These are phyloP conservation scores for Magnaporthiopsis incrustans DNA, from an alignment of 2,329 filamentous ascomycete genomes.

Conservation along the genomic window DNA sequence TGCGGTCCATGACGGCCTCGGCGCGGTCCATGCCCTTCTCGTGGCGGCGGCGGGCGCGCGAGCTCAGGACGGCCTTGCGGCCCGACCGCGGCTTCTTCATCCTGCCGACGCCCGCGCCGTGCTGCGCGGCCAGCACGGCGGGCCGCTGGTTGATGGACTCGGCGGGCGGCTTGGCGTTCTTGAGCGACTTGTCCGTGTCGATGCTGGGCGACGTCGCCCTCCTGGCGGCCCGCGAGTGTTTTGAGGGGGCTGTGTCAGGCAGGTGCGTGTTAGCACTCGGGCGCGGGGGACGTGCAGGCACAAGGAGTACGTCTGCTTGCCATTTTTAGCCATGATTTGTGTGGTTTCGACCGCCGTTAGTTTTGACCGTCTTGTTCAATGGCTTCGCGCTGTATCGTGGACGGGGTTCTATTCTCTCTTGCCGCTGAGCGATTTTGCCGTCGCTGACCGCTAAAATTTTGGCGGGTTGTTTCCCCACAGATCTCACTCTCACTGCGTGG, in stretches of 20 bases:
- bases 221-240: conserved; percentile 67
- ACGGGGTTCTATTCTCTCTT: background rate
- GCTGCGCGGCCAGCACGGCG: conserved; percentile 62
- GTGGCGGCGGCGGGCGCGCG: conserved; percentile 46
- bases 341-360: background rate
- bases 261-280: background rate
- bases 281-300: background rate
- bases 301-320: background rate
- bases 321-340: conserved; percentile 9
- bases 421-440: conserved; percentile 7
- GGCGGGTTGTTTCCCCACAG: background rate
- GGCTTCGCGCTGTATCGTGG: background rate
- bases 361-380: background rate
- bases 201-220: conserved; percentile 64
- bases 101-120: conserved; percentile 59
- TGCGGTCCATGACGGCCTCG: conserved; percentile 52
- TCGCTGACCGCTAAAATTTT: conserved; percentile 9
- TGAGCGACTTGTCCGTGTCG: conserved; percentile 64
- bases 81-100: conserved; percentile 44
- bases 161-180: conserved; percentile 44
- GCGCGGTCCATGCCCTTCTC: conserved; percentile 52
- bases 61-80: conserved; percentile 45
- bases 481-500: background rate
- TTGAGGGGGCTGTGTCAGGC: conserved; percentile 43
- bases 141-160: conserved; percentile 44